phyloP scores from a whole-genome alignment of 148 eudicot genomes.

The Nepenthes mirabilis region DNA sequence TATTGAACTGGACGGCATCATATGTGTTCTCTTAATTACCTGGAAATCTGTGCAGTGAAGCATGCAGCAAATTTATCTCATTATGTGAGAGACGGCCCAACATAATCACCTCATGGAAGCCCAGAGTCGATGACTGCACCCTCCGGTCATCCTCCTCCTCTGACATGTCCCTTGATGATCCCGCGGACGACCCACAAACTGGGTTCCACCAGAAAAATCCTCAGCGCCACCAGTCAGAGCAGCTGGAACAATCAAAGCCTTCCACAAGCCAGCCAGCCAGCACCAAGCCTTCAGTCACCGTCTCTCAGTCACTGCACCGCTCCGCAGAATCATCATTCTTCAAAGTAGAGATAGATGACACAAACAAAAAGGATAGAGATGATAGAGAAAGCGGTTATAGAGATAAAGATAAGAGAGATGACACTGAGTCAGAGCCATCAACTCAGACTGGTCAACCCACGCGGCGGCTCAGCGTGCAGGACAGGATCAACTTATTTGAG shows the following conservation, averaged over 20 bases:
- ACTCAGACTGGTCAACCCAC: constrained; percentile 31
- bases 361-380: not conserved
- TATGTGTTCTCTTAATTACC: no score
- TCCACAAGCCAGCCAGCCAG: not conserved
- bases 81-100: constrained; percentile 55
- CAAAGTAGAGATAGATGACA: not conserved
- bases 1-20: no score
- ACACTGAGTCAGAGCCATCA: constrained; percentile 19
- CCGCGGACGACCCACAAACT: constrained; percentile 15
- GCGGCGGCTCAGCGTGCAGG: constrained; percentile 84
- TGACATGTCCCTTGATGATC: constrained; percentile 77
- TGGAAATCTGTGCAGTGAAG: constrained; percentile 46
- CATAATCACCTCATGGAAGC: constrained; percentile 33
- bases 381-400: not conserved
- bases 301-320: constrained; percentile 1
- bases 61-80: constrained; percentile 62
- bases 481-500: constrained; percentile 75
- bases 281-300: not conserved
- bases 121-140: constrained; percentile 25
- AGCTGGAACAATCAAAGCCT: constrained; percentile 15
- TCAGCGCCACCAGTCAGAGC: constrained; percentile 13
- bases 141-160: constrained; percentile 68
- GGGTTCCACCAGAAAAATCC: not conserved
- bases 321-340: no score
- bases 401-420: no score